Evolutionary conservation across 441 rosid genomes (phyloP).

Genomic region (Hypseocharis bilobata): DNA sequence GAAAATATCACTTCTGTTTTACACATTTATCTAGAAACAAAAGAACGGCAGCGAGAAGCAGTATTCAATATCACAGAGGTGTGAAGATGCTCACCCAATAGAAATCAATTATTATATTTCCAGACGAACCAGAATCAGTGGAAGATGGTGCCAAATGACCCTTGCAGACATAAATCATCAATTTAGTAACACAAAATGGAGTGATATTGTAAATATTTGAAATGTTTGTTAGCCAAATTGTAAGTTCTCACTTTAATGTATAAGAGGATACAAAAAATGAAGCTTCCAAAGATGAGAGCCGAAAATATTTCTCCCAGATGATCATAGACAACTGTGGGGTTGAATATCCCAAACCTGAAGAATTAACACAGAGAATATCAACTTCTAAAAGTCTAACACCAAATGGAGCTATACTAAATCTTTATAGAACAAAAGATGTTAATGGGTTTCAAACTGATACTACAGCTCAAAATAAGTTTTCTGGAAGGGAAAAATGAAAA

Average conservation of each 20-base stretch:
- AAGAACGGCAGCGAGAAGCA: background rate
- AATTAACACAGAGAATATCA: constrained; percentile 17
- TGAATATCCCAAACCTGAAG: constrained; percentile 87
- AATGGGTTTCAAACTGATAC: no score
- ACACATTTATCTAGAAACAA: background rate
- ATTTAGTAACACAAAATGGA: constrained; percentile 21
- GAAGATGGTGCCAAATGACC: constrained; percentile 90
- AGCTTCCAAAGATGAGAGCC: constrained; percentile 79
- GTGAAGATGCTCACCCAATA: constrained; percentile 65
- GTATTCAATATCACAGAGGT: background rate
- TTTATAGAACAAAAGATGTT: no score
- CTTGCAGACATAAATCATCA: constrained; percentile 33
- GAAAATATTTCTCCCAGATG: constrained; percentile 89
- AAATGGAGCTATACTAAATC: background rate
- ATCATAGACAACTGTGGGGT: constrained; percentile 78
- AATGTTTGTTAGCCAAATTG: constrained; percentile 7
- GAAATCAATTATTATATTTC: constrained; percentile 85
- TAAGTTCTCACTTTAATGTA: constrained; percentile 63
- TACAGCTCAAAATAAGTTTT: no score
- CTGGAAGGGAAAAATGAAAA: no score
- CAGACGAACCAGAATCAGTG: constrained; percentile 84
- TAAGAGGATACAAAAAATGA: constrained; percentile 69
- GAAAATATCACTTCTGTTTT: background rate
- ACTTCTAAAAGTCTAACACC: background rate
- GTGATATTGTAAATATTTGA: background rate